Evolutionary conservation across 805 yeast genomes (phyloP), one percentile per base, ranked within the genome.

Genomic region (Maudiozyma turicensis): DNA sequence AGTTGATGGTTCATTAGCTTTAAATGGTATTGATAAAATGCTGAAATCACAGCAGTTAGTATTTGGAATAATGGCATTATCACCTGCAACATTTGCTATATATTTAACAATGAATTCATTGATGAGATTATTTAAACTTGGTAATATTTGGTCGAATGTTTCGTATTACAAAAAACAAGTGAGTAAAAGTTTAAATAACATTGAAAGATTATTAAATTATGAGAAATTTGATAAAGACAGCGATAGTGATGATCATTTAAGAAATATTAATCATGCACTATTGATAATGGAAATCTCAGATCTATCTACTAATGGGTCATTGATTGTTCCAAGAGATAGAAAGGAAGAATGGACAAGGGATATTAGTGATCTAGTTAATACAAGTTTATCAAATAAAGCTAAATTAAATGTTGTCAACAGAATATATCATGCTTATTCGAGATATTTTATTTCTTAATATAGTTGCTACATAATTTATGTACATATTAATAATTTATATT

Each of bases 1-100:
- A 66, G 97, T 93, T 6, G 99, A 91, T 64, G 96, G 95, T 8
- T 89, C 86, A 37, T 71, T 89, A 5, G 98, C 96, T 0, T 77
- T 91, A 52, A 79, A 77, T 56, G 98, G 98, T 8, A 90, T 93
- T 53, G 98, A 93, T 66, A 83, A 86, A 61, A 71, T 91, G 55
- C 74, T 93, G 43, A 84, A 88, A 64, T 83, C 93, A 46, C 99
- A 91, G 68, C 95, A 93, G 63, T 75, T 91, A 48, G 93, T 93
- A n/a, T 87, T 91, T 69, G 96, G 95, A 0, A 71, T 87, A 26
- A 85, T 93, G 29, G 96, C 97, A 1, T 82, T 93, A 3, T 77
- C 90, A 15, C 99, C 99, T 0, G 76, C 91, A 46, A 57, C 80
- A 26, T 55, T 87, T 48, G 76, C 83, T 13, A 53, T 82, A 1